phyloP scores from a whole-genome alignment of 2,329 filamentous ascomycete genomes.

The Coleophoma cylindrospora region DNA sequence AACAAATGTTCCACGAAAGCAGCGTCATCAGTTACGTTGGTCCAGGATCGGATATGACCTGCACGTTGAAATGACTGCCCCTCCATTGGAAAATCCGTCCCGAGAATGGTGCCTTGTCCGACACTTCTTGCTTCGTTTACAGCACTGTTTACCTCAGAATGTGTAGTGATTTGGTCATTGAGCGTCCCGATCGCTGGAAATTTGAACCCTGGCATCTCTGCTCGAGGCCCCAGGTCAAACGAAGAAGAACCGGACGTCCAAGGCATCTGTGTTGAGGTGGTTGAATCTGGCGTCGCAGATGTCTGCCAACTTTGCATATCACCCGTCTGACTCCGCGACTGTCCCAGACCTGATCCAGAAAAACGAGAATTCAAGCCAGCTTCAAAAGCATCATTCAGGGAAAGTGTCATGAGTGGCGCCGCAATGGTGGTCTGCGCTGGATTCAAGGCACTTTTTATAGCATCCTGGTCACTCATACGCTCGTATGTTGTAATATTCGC shows the following conservation, averaged over 20 bases:
- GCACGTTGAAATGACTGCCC: constrained; percentile 69
- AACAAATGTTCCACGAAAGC: constrained; percentile 58
- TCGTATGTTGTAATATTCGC: constrained; percentile 19
- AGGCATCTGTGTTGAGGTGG: constrained; percentile 16
- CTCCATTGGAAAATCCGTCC: constrained; percentile 54
- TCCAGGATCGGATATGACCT: constrained; percentile 66
- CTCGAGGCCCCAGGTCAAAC: constrained; percentile 29
- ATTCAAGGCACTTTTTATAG: constrained; percentile 15
- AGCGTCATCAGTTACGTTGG: constrained; percentile 51
- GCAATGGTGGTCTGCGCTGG: constrained; percentile 33
- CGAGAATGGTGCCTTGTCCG: constrained; percentile 44
- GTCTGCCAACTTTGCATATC: background rate
- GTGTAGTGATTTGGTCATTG: constrained; percentile 6
- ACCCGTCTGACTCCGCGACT: background rate
- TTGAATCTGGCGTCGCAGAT: background rate
- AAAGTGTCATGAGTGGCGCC: constrained; percentile 42
- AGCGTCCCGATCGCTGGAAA: constrained; percentile 37
- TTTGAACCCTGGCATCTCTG: constrained; percentile 25
- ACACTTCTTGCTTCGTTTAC: constrained; percentile 34
- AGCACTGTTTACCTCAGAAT: constrained; percentile 7
- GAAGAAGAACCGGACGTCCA: constrained; percentile 23
- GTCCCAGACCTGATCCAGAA: background rate
- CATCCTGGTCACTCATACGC: constrained; percentile 30
- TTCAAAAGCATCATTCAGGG: constrained; percentile 36
- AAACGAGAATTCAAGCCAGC: background rate